These are phyloP conservation scores for Cladorrhinum samala DNA, from an alignment of 495 filamentous ascomycete species.

Conservation along the genomic window DNA sequence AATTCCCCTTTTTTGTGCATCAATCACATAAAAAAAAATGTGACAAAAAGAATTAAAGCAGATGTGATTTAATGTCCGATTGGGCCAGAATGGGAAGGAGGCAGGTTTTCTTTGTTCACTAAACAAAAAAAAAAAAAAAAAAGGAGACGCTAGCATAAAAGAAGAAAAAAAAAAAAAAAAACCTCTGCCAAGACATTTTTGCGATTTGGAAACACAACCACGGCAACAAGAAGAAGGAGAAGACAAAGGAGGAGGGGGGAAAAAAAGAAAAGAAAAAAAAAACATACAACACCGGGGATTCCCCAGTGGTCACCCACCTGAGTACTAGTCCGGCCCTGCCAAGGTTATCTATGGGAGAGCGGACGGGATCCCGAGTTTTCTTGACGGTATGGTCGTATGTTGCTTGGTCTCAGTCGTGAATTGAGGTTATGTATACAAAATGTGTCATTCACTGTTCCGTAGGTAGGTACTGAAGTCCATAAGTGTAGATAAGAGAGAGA, in stretches of 20 bases:
- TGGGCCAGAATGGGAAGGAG: not conserved
- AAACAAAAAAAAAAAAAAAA: not conserved
- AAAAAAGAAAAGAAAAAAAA: not conserved
- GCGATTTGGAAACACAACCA: not conserved
- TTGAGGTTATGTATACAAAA: too few relatives aligned
- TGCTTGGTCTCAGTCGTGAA: too few relatives aligned
- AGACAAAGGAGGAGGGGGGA: not conserved
- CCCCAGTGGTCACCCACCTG: not conserved
- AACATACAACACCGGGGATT: not conserved
- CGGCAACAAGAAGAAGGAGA: not conserved
- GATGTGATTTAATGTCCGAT: not conserved
- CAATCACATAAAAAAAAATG: not conserved
- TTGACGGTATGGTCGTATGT: not conserved
- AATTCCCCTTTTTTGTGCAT: not conserved
- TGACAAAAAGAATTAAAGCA: not conserved
- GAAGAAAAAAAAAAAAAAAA: not conserved
- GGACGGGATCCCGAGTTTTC: conserved; percentile 45
- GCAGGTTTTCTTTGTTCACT: too few relatives aligned
- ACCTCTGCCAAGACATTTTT: too few relatives aligned
- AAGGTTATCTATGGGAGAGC: conserved; percentile 43
- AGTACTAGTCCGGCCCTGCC: not conserved
- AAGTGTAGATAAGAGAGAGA: too few relatives aligned
- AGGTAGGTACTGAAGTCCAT: too few relatives aligned
- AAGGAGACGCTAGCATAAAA: not conserved
- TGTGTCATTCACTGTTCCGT: too few relatives aligned